phyloP scores from a whole-genome alignment of 352 stramenopile species.

The Phytophthora parvispora region DNA sequence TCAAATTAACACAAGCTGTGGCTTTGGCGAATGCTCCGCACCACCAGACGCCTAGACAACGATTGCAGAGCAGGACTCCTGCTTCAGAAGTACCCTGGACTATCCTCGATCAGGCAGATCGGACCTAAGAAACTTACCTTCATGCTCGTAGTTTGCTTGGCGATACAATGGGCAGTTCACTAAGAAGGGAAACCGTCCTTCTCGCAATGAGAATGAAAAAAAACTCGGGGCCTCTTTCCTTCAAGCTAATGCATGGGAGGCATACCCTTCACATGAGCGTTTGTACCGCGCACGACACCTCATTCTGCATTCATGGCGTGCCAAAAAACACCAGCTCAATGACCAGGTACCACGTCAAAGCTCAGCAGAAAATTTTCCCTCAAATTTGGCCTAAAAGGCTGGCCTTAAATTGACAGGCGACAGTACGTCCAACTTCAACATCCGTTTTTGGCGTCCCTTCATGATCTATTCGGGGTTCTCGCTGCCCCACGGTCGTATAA shows the following conservation, averaged over 20 bases:
- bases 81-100: slow-evolving; percentile 10
- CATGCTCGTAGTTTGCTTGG: too few relatives aligned
- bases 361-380: not conserved
- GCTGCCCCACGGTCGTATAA: not conserved
- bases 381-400: not conserved
- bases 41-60: not conserved
- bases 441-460: slow-evolving; percentile 30
- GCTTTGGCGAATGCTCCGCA: slow-evolving; percentile 3
- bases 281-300: too few relatives aligned
- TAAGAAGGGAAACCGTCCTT: too few relatives aligned
- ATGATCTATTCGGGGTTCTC: not conserved
- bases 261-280: too few relatives aligned
- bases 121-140: not conserved
- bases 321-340: too few relatives aligned
- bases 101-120: slow-evolving; percentile 1
- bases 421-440: slow-evolving; percentile 19
- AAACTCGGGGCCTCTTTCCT: too few relatives aligned
- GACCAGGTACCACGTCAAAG: not conserved
- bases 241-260: too few relatives aligned
- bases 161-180: too few relatives aligned
- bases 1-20: slow-evolving; percentile 5
- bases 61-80: slow-evolving; percentile 6
- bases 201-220: too few relatives aligned
- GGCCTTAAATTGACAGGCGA: slow-evolving; percentile 4
- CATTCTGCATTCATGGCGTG: too few relatives aligned